Evolutionary conservation across 352 stramenopile genomes (phyloP), one percentile per base, ranked within the genome.

Genomic region (Phytophthora syringae): DNA sequence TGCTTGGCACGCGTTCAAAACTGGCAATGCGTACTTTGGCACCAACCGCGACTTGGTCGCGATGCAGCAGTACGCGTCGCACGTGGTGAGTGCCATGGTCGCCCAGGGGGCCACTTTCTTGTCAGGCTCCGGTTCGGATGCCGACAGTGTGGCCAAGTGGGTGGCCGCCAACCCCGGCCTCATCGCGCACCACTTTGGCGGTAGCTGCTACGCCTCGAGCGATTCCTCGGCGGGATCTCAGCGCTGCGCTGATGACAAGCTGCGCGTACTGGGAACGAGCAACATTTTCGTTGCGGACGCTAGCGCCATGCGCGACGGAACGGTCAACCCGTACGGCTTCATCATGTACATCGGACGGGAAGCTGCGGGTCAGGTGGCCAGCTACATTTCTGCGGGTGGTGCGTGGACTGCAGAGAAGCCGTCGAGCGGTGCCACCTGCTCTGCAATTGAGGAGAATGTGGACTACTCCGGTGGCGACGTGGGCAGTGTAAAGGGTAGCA

Each of bases 291-390:
- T 94, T 15, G 73, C 64, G 1, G 83, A 94, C 43, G 82, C 67
- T 5, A 86, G 68, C 21, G 67, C 79, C 11, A 89, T 89, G 82
- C 67, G 68, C 7, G 82, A 88, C 7, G 86, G 82, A 9, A 91
- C 83, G 0, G 74, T 83, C 22, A 92, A 88, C 60, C 84, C 82
- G 53, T 92, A 88, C 60, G 82, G 74, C 15, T 92, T 90, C 48
- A 70, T 92, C 53, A 93, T 88, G 82, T 90, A 94, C 67, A 75
- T 84, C 12, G 84, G 84, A 3, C 67, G 72, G 5, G 78, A 92
- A 40, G 79, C 74, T 21, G 83, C 60, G 5, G 65, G 61, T 15
- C 74, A 83, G 43, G 79, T 77, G 52, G 52, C 77, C 47, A 68
- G 48, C 12, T 79, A 78, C 37, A 60, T 88, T 37, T 55, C 68